phyloP scores from a whole-genome alignment of 139 green algal genomes.

The Volvox reticuliferus region DNA sequence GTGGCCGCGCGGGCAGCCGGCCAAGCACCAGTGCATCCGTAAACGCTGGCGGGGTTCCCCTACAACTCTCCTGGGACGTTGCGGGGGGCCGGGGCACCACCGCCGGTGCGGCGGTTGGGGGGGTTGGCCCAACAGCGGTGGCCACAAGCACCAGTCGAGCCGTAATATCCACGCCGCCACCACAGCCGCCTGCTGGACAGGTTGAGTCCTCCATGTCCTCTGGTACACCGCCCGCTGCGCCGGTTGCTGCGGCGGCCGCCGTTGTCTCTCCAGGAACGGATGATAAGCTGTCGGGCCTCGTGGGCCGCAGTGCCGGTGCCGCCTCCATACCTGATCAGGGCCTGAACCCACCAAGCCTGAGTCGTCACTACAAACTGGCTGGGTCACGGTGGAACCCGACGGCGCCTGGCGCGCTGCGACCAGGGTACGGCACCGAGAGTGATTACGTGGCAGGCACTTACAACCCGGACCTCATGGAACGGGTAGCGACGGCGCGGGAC shows the following conservation, averaged over 20 bases:
- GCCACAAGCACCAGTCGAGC: background rate
- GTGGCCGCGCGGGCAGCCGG: background rate
- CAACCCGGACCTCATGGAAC: conserved; percentile 29
- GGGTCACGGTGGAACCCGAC: conserved; percentile 28
- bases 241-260: background rate
- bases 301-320: background rate
- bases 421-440: background rate
- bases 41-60: background rate
- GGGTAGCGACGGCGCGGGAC: background rate
- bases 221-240: background rate
- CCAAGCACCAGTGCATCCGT: background rate
- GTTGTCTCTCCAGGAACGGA: background rate
- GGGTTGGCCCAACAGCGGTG: background rate
- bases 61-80: background rate
- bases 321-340: background rate
- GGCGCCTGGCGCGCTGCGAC: conserved; percentile 25
- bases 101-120: background rate
- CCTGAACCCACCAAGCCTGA: background rate
- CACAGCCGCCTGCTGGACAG: background rate
- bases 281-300: background rate
- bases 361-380: conserved; percentile 29
- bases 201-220: background rate
- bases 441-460: conserved; percentile 37
- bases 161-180: background rate
- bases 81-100: background rate